phyloP scores from a whole-genome alignment of 2,329 filamentous ascomycete genomes.

The Alternaria alternata region DNA sequence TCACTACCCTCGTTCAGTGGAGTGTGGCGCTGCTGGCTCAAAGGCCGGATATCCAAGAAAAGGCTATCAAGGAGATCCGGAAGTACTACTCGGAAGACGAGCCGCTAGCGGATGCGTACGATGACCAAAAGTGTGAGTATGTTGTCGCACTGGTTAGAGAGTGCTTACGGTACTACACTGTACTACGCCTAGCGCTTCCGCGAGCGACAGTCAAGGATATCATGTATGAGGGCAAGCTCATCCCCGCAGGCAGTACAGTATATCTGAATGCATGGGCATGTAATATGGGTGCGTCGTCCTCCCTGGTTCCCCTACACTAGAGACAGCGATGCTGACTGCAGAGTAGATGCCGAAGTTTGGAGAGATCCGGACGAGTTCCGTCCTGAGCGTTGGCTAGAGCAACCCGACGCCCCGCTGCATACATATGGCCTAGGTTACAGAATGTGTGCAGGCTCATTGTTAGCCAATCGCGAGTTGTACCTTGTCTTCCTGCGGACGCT shows the following conservation, averaged over 20 bases:
- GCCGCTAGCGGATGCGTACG: constrained; percentile 66
- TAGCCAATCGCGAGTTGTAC: constrained; percentile 72
- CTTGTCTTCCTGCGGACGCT: constrained; percentile 69
- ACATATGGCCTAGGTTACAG: constrained; percentile 72
- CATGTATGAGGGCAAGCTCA: constrained; percentile 63
- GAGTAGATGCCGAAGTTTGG: constrained; percentile 63
- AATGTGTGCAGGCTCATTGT: constrained; percentile 71
- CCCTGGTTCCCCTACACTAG: not conserved
- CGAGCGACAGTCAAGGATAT: constrained; percentile 69
- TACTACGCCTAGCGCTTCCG: constrained; percentile 69
- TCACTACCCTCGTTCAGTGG: constrained; percentile 72
- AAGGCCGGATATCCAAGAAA: constrained; percentile 68
- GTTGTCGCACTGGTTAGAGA: constrained; percentile 70
- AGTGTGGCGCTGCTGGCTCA: constrained; percentile 68
- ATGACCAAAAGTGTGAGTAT: constrained; percentile 71
- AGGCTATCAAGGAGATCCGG: constrained; percentile 65
- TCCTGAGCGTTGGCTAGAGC: constrained; percentile 69
- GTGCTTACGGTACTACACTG: constrained; percentile 68
- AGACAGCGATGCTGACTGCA: constrained; percentile 5
- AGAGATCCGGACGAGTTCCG: constrained; percentile 66
- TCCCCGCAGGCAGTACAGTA: constrained; percentile 69
- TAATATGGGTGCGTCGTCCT: constrained; percentile 68
- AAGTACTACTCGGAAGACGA: constrained; percentile 61
- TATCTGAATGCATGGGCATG: constrained; percentile 75
- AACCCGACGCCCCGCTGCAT: constrained; percentile 70